These are phyloP conservation scores for Elsinoe ampelina DNA, from an alignment of 2,329 filamentous ascomycete species.

Conservation along the genomic window DNA sequence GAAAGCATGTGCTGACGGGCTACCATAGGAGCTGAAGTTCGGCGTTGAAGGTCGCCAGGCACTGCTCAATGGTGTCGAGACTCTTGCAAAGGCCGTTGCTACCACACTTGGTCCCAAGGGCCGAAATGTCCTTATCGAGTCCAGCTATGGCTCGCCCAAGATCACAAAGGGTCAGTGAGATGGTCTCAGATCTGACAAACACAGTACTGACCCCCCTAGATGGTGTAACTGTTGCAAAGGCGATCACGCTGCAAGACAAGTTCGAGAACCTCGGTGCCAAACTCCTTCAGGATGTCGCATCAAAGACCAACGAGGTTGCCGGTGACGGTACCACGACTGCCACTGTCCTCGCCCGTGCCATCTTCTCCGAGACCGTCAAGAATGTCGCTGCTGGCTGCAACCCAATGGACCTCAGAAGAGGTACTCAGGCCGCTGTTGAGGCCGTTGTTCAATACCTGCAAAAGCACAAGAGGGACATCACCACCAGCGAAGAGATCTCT, in stretches of 20 bases:
- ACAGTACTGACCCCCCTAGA: constrained; percentile 28
- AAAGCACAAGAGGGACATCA: constrained; percentile 96
- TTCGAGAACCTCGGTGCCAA: constrained; percentile 98
- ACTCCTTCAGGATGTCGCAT: constrained; percentile 93
- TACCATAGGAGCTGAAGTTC: constrained; percentile 81
- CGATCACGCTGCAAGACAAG: constrained; percentile 91
- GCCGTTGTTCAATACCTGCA: constrained; percentile 89
- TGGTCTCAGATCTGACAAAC: background rate
- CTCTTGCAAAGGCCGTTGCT: constrained; percentile 88
- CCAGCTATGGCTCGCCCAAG: constrained; percentile 96
- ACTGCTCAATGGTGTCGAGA: constrained; percentile 90
- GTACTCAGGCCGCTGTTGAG: constrained; percentile 93
- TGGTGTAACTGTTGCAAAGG: constrained; percentile 54
- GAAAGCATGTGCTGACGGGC: too few relatives aligned
- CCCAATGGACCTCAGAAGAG: constrained; percentile 95
- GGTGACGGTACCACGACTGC: constrained; percentile 98
- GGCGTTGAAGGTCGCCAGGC: constrained; percentile 87
- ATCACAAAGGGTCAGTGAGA: constrained; percentile 83
- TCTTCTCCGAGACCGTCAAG: constrained; percentile 99
- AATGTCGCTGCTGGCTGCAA: constrained; percentile 99
- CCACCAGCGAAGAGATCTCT: constrained; percentile 90
- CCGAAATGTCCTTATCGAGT: constrained; percentile 97
- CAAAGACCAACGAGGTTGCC: constrained; percentile 98
- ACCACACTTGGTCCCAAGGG: constrained; percentile 97
- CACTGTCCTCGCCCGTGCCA: constrained; percentile 90